phyloP scores from a whole-genome alignment of 371 early-diverging fungal genomes.

The Mucor lusitanicus region DNA sequence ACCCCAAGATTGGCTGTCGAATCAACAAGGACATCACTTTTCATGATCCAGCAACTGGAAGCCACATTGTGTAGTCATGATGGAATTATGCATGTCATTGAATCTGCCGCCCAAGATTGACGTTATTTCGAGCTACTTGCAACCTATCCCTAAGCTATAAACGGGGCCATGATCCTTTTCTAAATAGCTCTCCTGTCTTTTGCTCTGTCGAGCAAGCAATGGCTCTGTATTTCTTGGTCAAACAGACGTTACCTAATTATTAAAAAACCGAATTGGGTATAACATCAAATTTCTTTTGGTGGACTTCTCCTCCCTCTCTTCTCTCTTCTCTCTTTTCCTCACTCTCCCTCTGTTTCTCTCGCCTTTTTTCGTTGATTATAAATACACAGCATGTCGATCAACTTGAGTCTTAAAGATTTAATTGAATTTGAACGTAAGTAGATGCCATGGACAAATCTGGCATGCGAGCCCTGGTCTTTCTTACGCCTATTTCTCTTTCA shows the following conservation, averaged over 20 bases:
- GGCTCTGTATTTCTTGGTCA: not conserved
- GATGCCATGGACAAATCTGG: not conserved
- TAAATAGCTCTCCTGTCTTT: not conserved
- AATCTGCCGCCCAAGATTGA: not conserved
- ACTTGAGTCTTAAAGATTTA: slow-evolving; percentile 13
- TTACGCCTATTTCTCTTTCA: not conserved
- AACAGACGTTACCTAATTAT: not conserved
- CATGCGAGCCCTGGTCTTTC: not conserved
- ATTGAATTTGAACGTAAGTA: slow-evolving; percentile 28
- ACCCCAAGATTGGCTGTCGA: too few relatives aligned
- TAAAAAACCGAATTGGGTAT: not conserved
- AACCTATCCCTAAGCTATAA: too few relatives aligned
- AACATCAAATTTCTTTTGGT: not conserved
- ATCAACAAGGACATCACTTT: not conserved
- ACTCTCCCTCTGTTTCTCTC: slow-evolving; percentile 1
- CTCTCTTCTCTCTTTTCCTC: not conserved
- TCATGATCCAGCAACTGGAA: too few relatives aligned
- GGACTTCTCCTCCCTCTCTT: not conserved
- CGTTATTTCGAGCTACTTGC: not conserved
- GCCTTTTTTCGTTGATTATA: not conserved
- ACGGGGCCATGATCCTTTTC: too few relatives aligned
- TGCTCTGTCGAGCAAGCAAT: not conserved
- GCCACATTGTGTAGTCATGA: not conserved
- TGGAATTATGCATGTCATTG: not conserved
- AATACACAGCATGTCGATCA: slow-evolving; percentile 19